These are phyloP conservation scores for Zychaea mexicana DNA, from an alignment of 371 early-diverging fungal genomes.

Conservation along the genomic window DNA sequence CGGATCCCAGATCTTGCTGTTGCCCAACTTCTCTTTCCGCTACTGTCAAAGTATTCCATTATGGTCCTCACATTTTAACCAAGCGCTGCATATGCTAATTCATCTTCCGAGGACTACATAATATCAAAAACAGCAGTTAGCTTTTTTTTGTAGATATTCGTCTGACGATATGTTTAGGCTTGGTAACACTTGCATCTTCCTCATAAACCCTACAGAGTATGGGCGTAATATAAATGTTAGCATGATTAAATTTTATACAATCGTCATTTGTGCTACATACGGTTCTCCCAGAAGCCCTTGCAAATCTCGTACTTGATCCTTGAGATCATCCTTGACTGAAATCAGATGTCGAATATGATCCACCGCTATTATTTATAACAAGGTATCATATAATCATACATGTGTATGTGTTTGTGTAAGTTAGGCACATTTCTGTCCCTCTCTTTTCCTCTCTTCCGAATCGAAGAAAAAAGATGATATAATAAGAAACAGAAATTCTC, in stretches of 20 bases:
- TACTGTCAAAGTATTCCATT: not conserved
- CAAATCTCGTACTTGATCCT: conserved; percentile 28
- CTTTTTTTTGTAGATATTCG: not conserved
- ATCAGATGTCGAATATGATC: conserved; percentile 37
- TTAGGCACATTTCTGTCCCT: not conserved
- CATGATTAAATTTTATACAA: not conserved
- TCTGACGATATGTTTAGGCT: not conserved
- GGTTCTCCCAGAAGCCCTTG: conserved; percentile 28
- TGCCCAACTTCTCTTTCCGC: not conserved
- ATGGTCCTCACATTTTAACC: not conserved
- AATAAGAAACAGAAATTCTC: no score
- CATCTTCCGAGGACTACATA: conserved; percentile 45
- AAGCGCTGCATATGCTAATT: conserved; percentile 22
- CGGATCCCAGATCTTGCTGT: not conserved
- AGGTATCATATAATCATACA: not conserved
- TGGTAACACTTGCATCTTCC: conserved; percentile 36
- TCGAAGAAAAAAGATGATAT: no score
- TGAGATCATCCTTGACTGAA: conserved; percentile 33
- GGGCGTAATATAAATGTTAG: not conserved
- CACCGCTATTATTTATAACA: conserved; percentile 12
- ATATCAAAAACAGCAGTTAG: not conserved
- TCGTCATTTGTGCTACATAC: conserved; percentile 17
- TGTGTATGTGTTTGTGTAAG: not conserved
- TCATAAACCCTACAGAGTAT: conserved; percentile 39
- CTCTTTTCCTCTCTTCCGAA: not conserved